Evolutionary conservation across 495 filamentous ascomycete genomes (phyloP).

Genomic region (Jackrogersella minutella): DNA sequence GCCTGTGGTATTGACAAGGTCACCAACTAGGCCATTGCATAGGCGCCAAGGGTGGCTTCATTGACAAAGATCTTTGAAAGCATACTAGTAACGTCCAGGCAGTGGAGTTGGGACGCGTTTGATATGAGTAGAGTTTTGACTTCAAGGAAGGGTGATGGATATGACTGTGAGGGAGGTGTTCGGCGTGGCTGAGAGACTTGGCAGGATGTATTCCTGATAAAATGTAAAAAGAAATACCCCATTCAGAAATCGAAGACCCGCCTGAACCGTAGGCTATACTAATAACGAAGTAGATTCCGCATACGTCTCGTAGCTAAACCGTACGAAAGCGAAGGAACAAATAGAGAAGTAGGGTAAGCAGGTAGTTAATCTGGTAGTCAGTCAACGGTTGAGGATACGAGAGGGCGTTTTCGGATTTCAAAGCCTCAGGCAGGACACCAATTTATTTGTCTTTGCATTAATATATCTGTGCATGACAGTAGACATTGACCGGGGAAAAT

Average conservation of each 20-base stretch:
- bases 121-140: constrained; percentile 1
- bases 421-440: constrained; percentile 20
- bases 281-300: constrained; percentile 17
- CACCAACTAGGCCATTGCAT: not conserved
- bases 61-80: not conserved
- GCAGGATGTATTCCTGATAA: constrained; percentile 8
- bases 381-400: constrained; percentile 40
- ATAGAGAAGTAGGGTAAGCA: constrained; percentile 9
- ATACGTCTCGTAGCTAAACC: constrained; percentile 9
- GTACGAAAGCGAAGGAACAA: constrained; percentile 5
- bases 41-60: constrained; percentile 8
- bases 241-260: constrained; percentile 32
- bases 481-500: constrained; percentile 16
- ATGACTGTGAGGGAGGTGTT: constrained; percentile 6
- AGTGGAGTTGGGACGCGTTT: constrained; percentile 1
- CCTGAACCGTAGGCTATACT: constrained; percentile 25
- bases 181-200: constrained; percentile 31
- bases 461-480: constrained; percentile 35
- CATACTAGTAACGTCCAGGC: not conserved
- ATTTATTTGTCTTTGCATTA: constrained; percentile 24
- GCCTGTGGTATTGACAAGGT: not conserved
- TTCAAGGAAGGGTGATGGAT: not conserved
- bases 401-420: not conserved
- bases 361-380: not conserved
- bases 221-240: constrained; percentile 21